These are phyloP conservation scores for Meyerozyma smithsonii DNA, from an alignment of 1,139 yeast species.

Conservation along the genomic window DNA sequence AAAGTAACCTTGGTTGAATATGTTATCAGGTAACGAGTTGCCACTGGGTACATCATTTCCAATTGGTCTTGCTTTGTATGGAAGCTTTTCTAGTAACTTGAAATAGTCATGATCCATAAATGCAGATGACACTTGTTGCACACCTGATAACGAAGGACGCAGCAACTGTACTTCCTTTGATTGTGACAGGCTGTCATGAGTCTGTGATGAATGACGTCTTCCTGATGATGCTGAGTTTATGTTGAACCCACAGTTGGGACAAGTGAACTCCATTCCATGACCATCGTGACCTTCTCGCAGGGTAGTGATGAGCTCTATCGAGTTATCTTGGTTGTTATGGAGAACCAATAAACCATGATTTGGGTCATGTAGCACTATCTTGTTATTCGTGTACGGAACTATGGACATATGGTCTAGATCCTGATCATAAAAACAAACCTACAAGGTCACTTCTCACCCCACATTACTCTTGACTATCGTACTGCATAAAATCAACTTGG, in stretches of 20 bases:
- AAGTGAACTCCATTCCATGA: conserved; percentile 12
- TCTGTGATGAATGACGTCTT: background rate
- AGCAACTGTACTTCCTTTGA: background rate
- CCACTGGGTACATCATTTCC: conserved; percentile 1
- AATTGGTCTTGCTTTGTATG: conserved; percentile 9
- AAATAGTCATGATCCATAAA: conserved; percentile 40
- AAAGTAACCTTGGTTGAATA: conserved; percentile 73
- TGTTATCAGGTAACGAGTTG: conserved; percentile 29
- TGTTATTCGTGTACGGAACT: conserved; percentile 32
- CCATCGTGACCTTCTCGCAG: conserved; percentile 1
- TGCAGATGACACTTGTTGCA: conserved; percentile 10
- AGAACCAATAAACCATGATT: conserved; percentile 39
- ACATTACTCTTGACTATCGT: background rate
- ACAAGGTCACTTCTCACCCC: background rate
- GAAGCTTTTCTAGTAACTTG: conserved; percentile 30
- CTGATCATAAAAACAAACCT: background rate
- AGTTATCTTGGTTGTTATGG: conserved; percentile 38
- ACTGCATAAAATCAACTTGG: background rate
- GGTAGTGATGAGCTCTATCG: conserved; percentile 30
- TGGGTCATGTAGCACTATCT: conserved; percentile 36
- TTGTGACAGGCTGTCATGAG: background rate
- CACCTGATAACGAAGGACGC: conserved; percentile 1
- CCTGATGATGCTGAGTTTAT: conserved; percentile 14
- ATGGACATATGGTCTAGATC: conserved; percentile 27
- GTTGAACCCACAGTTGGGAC: conserved; percentile 43